Conservation (phyloP, 2,329 filamentous ascomycete species). For the Hymenoscyphus salicellus region DNA sequence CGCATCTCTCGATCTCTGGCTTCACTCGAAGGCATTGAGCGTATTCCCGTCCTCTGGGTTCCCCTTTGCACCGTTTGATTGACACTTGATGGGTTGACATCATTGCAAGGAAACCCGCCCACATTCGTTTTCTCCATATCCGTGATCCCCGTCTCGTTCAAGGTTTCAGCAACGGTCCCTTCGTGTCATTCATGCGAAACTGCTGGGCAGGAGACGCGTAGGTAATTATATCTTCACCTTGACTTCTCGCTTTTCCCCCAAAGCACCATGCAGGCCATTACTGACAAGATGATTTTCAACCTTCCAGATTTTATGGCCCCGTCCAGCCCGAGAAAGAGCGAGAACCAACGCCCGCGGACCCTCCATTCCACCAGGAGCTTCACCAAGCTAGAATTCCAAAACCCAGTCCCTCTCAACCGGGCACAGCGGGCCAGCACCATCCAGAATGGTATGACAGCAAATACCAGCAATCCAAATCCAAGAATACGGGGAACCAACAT, state of each 20-base stretch:
- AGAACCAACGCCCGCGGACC: constrained; percentile 33
- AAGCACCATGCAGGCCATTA: constrained; percentile 22
- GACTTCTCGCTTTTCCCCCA: constrained; percentile 9
- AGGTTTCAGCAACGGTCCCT: constrained; percentile 30
- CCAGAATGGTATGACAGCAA: constrained; percentile 30
- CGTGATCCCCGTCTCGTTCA: constrained; percentile 26
- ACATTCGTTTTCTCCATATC: constrained; percentile 24
- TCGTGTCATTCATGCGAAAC: constrained; percentile 34
- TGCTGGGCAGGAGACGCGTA: constrained; percentile 21
- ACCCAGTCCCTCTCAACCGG: constrained; percentile 24
- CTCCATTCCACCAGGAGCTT: constrained; percentile 41
- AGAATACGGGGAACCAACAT: constrained; percentile 16
- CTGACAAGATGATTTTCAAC: constrained; percentile 33
- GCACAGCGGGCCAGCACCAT: constrained; percentile 33
- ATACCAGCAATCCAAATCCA: constrained; percentile 20
- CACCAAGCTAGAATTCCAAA: constrained; percentile 35
- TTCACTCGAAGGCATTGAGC: not conserved
- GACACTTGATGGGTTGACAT: not conserved
- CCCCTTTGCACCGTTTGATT: not conserved
- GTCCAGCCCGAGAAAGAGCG: constrained; percentile 23
- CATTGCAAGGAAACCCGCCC: not conserved
- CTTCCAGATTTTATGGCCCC: constrained; percentile 36
- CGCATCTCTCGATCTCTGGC: not conserved
- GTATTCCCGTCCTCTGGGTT: not conserved
- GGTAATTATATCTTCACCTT: constrained; percentile 17